These are phyloP conservation scores for Rauvolfia tetraphylla DNA, from an alignment of 257 asterid genomes.

Conservation along the genomic window DNA sequence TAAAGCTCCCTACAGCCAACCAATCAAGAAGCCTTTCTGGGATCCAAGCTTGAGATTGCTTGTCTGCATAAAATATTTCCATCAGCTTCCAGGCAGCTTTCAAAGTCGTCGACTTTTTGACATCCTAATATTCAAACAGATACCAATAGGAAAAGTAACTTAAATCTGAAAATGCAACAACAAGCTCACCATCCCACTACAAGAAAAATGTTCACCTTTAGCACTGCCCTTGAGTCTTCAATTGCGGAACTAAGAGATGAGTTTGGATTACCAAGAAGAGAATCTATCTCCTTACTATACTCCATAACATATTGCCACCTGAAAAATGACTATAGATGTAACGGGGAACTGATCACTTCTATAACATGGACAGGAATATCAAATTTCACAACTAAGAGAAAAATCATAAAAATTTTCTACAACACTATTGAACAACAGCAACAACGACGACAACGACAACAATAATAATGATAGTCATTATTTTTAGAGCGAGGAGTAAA, in stretches of 20 bases:
- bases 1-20: constrained; percentile 66
- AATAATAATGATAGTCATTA: too few relatives aligned
- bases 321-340: constrained; percentile 3
- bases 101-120: constrained; percentile 63
- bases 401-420: neutral
- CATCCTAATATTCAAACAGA: constrained; percentile 38
- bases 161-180: constrained; percentile 16
- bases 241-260: constrained; percentile 46
- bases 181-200: constrained; percentile 4
- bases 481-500: too few relatives aligned
- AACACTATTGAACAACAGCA: neutral
- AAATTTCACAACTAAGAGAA: neutral
- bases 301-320: constrained; percentile 90
- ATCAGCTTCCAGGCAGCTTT: constrained; percentile 98
- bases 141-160: constrained; percentile 20
- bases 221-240: constrained; percentile 63
- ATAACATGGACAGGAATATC: neutral
- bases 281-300: constrained; percentile 74
- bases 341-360: neutral
- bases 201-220: constrained; percentile 43
- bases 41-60: constrained; percentile 72
- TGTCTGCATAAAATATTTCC: constrained; percentile 88
- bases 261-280: constrained; percentile 61
- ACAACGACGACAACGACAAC: too few relatives aligned
- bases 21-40: constrained; percentile 90